These are phyloP conservation scores for Cryphonectria nitschkei DNA, from an alignment of 2,329 filamentous ascomycete genomes.

Conservation along the genomic window DNA sequence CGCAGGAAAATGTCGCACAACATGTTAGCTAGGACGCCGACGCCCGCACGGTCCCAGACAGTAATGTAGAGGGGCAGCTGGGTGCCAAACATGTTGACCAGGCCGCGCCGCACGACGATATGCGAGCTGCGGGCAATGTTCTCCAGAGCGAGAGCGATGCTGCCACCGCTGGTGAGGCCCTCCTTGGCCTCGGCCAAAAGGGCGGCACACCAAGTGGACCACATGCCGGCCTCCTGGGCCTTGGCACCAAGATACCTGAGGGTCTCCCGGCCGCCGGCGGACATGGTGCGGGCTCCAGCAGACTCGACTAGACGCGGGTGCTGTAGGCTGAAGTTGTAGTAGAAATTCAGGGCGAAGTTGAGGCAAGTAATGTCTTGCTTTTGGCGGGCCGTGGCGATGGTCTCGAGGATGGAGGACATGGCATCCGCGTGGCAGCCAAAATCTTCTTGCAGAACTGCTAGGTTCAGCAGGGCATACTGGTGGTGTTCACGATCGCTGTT, in stretches of 20 bases:
- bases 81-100: constrained; percentile 72
- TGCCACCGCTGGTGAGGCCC: constrained; percentile 71
- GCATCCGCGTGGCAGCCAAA: constrained; percentile 92
- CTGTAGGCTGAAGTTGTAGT: constrained; percentile 90
- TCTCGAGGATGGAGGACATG: constrained; percentile 91
- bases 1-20: constrained; percentile 75
- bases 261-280: constrained; percentile 79
- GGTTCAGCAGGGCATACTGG: constrained; percentile 91
- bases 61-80: constrained; percentile 74
- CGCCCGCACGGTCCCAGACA: constrained; percentile 76
- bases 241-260: constrained; percentile 83
- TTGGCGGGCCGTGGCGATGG: constrained; percentile 90
- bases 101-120: constrained; percentile 75
- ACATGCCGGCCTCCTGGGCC: constrained; percentile 84
- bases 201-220: constrained; percentile 80
- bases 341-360: constrained; percentile 94
- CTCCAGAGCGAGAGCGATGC: constrained; percentile 68
- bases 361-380: constrained; percentile 90
- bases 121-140: constrained; percentile 82
- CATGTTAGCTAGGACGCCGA: constrained; percentile 56
- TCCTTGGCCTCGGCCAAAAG: constrained; percentile 85
- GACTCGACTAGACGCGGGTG: constrained; percentile 76
- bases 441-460: constrained; percentile 91
- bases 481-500: constrained; percentile 83
- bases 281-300: constrained; percentile 71